These are phyloP conservation scores for Geosmithia putterillii DNA, from an alignment of 2,329 filamentous ascomycete genomes.

Conservation along the genomic window DNA sequence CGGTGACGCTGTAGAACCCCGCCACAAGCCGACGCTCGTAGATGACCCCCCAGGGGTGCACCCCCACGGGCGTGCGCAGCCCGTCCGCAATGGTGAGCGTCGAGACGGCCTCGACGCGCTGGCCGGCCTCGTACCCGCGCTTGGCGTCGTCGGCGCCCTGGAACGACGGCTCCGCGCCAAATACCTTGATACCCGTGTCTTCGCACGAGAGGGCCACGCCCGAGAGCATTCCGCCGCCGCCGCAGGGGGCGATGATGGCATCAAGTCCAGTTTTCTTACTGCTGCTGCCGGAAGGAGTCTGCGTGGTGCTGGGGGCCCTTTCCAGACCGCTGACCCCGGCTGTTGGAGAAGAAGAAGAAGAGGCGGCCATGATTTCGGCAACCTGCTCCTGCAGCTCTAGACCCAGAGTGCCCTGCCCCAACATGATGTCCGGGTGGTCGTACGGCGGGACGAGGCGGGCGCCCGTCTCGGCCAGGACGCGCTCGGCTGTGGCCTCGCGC, in stretches of 20 bases:
- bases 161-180: constrained; percentile 75
- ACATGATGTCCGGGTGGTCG: constrained; percentile 81
- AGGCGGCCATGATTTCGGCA: constrained; percentile 30
- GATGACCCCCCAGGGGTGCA: constrained; percentile 66
- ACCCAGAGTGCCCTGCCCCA: constrained; percentile 84
- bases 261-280: constrained; percentile 30
- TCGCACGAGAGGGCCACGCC: constrained; percentile 69
- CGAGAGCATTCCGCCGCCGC: constrained; percentile 78
- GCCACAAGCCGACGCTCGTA: constrained; percentile 56
- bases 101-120: constrained; percentile 55
- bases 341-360: not conserved
- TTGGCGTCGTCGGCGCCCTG: constrained; percentile 76
- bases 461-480: constrained; percentile 58
- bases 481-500: constrained; percentile 63
- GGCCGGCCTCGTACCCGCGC: constrained; percentile 52
- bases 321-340: constrained; percentile 1
- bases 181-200: constrained; percentile 62
- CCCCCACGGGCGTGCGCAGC: constrained; percentile 69
- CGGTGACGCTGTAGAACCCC: constrained; percentile 61
- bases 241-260: constrained; percentile 71
- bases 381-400: constrained; percentile 74
- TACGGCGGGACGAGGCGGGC: constrained; percentile 80
- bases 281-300: not conserved
- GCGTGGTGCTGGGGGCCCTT: not conserved
- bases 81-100: constrained; percentile 82